These are phyloP conservation scores for Trichoderma gracile DNA, from an alignment of 2,329 filamentous ascomycete species.

Conservation along the genomic window DNA sequence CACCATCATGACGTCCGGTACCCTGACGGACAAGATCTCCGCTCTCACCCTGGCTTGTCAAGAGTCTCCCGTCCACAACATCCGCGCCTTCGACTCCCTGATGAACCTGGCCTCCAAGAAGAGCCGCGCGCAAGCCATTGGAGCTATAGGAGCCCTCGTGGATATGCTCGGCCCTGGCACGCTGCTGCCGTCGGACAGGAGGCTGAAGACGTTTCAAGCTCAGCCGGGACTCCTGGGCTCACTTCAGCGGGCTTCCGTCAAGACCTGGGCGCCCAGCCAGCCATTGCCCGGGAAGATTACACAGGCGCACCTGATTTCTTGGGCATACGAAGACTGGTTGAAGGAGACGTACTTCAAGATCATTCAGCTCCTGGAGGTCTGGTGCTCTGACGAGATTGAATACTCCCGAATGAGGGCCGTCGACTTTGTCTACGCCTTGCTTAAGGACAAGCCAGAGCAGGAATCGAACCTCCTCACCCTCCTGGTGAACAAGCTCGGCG, in stretches of 20 bases:
- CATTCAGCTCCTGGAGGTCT: conserved; percentile 84
- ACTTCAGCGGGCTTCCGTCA: conserved; percentile 61
- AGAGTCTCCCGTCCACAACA: conserved; percentile 92
- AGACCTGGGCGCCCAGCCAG: conserved; percentile 67
- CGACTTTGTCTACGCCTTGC: conserved; percentile 85
- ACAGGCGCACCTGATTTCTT: conserved; percentile 76
- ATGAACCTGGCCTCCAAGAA: conserved; percentile 85
- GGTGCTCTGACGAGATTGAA: conserved; percentile 94
- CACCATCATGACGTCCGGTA: conserved; percentile 95
- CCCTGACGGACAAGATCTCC: conserved; percentile 93
- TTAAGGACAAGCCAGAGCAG: conserved; percentile 96
- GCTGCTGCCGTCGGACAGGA: conserved; percentile 78
- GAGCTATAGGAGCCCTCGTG: conserved; percentile 89
- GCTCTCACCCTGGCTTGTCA: conserved; percentile 92
- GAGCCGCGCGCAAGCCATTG: conserved; percentile 87
- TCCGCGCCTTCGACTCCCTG: conserved; percentile 83
- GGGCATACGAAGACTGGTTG: conserved; percentile 93
- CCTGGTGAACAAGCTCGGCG: conserved; percentile 94
- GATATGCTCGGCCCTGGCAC: conserved; percentile 91
- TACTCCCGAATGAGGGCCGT: conserved; percentile 86
- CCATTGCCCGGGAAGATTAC: conserved; percentile 72
- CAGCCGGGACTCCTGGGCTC: conserved; percentile 76
- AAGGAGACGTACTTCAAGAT: conserved; percentile 94
- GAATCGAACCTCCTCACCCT: conserved; percentile 90
- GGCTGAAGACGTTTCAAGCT: conserved; percentile 73